Conservation (phyloP, 1,284 basidiomycete species). For the Trichosporon sp. region DNA sequence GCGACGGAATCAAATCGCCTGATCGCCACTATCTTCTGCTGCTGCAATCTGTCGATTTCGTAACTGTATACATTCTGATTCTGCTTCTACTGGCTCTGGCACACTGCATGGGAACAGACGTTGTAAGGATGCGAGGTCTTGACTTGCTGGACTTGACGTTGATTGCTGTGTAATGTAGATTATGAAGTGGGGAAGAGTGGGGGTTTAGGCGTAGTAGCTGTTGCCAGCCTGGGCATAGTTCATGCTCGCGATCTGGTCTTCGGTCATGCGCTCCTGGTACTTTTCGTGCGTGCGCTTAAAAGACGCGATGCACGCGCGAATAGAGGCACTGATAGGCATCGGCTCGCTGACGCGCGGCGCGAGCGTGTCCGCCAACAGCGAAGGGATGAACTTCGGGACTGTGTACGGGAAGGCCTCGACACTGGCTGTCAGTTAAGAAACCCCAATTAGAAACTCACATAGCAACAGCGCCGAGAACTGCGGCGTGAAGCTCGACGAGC, state of each 20-base stretch:
- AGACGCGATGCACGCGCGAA: conserved; percentile 73
- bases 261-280: conserved; percentile 82
- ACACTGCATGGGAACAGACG: not conserved
- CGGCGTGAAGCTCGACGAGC: conserved; percentile 75
- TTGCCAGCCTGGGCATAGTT: conserved; percentile 86
- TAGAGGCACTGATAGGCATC: conserved; percentile 84
- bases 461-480: conserved; percentile 70
- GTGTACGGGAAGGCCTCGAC: conserved; percentile 60
- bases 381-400: conserved; percentile 58
- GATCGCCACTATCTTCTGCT: not conserved
- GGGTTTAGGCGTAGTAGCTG: conserved; percentile 60
- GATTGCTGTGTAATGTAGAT: not conserved
- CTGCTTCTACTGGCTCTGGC: not conserved
- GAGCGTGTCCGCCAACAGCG: conserved; percentile 44
- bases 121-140: not conserved
- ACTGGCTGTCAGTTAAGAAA: conserved; percentile 17
- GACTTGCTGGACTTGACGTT: not conserved
- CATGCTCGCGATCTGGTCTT: conserved; percentile 80
- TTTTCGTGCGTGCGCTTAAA: conserved; percentile 51
- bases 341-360: conserved; percentile 76
- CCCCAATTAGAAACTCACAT: conserved; percentile 36
- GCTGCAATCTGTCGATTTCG: too few species aligned
- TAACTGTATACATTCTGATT: not conserved
- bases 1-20: not conserved
- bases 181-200: not conserved